phyloP scores from a whole-genome alignment of 2,329 filamentous ascomycete genomes.

The Epichloe hybrida region DNA sequence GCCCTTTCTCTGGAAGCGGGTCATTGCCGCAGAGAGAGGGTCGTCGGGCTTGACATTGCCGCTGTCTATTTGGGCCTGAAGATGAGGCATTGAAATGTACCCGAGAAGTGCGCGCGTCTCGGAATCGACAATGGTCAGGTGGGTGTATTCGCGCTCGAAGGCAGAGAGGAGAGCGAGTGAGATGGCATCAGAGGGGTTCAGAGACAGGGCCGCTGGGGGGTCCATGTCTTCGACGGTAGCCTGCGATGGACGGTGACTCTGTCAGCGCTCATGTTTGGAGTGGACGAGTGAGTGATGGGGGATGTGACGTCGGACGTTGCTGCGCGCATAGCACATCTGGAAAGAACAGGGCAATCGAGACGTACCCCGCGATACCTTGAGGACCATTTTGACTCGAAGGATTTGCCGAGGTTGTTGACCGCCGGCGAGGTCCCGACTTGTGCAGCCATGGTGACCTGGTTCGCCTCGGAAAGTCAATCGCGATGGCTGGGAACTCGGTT shows the following conservation, averaged over 20 bases:
- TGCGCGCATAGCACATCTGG: background rate
- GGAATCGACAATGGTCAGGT: conserved; percentile 72
- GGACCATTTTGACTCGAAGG: conserved; percentile 44
- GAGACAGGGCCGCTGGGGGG: conserved; percentile 80
- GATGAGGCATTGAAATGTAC: conserved; percentile 79
- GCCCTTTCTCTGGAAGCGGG: conserved; percentile 66
- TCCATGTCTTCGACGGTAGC: conserved; percentile 94
- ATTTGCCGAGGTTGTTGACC: conserved; percentile 13
- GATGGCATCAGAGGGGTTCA: conserved; percentile 67
- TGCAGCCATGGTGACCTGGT: conserved; percentile 18
- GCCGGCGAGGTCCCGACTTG: conserved; percentile 9
- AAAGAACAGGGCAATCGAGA: conserved; percentile 4
- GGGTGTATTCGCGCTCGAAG: conserved; percentile 92
- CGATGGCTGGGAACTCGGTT: background rate
- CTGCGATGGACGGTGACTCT: conserved; percentile 31
- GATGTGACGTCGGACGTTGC: background rate
- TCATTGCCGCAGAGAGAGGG: conserved; percentile 75
- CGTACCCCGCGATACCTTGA: conserved; percentile 48
- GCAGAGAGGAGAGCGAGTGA: conserved; percentile 69
- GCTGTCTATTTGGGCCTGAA: conserved; percentile 66
- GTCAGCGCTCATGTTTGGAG: background rate
- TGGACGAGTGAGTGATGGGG: background rate
- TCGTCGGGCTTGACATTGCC: conserved; percentile 60
- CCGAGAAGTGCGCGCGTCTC: conserved; percentile 74
- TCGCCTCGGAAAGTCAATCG: background rate